Base-by-base conservation (phyloP, 2,329 filamentous ascomycete genomes). In the Aschersonia sp. region DNA sequence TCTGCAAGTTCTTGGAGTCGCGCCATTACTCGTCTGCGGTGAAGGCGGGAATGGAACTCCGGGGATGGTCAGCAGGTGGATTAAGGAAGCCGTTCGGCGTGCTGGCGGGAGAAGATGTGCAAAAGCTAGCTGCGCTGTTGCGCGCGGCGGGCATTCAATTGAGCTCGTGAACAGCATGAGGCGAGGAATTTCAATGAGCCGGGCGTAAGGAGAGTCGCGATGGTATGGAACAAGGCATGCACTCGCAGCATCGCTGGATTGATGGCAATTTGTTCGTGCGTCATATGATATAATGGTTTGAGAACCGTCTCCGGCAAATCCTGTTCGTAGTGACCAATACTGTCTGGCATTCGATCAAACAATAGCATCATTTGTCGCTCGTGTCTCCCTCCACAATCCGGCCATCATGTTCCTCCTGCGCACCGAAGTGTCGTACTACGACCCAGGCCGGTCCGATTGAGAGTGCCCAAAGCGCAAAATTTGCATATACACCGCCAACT, bases 401-500 rank as follows among this genome's bases (percentile, higher is more conserved):
- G 3, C 3, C 2, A 38, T 4, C 7, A 38, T 12, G 35, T 38
- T 38, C 35, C 35, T 38, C 4, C 12, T 3, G 35, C 35, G 35
- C 9, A 6, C 57, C 58, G 49, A 61, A 58, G 5, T 78, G 63
- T 40, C 70, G 71, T 6, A 86, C 55, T 0, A 87, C 77, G 12
- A 83, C 54, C 83, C 82, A 88, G 0, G 78, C 81, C 0, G 83
- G 84, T 2, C 72, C 53, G 9, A 87, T 65, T 0, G 82, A 71
- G 0, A 83, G 53, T 0, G 67, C 82, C 81, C 82, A 87, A 0
- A 87, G 65, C 0, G 66, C 75, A 58, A 86, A 85, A 56, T 86
- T 87, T 55, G 85, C 65, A 57, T 87, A 87, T 0, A 85, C 71
- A 12, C 71, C 78, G 3, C 82, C 83, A 3, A 84, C 72, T 45